A percentile compares a stretch with the other conserved stretches of the same genome.
Conservation (phyloP, 202 grass and related monocot genomes). For the Elaeis oleifera region DNA sequence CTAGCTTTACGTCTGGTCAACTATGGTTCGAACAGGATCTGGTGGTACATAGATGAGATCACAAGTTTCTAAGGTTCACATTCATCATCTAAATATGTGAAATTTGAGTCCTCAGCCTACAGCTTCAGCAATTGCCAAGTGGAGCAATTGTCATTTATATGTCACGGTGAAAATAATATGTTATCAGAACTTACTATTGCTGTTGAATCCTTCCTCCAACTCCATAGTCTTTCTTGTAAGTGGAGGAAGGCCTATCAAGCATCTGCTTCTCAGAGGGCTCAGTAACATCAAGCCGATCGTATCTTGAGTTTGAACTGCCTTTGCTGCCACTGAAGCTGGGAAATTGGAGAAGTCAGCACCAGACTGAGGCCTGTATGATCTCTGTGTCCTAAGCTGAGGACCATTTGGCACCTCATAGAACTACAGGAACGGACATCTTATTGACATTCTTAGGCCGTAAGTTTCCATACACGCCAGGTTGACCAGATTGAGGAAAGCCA, state of each 20-base stretch:
- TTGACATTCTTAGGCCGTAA: constrained; percentile 17
- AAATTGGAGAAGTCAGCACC: neutral
- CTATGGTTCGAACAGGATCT: no score
- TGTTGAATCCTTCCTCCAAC: constrained; percentile 20
- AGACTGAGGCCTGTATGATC: constrained; percentile 37
- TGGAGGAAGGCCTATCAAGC: constrained; percentile 28
- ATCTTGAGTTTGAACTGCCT: constrained; percentile 26
- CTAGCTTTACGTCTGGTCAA: no score
- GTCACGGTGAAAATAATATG: neutral
- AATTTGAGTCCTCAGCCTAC: no score
- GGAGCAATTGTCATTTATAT: no score
- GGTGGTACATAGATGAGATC: no score
- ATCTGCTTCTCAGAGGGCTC: constrained; percentile 30
- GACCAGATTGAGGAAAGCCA: constrained; percentile 14
- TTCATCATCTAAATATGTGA: no score
- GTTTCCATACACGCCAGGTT: constrained; percentile 24
- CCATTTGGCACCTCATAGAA: constrained; percentile 50
- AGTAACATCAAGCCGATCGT: constrained; percentile 24
- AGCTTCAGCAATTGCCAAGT: no score
- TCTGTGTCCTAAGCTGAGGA: constrained; percentile 30
- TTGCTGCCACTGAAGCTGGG: constrained; percentile 2
- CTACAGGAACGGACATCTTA: constrained; percentile 27
- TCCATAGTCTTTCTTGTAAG: constrained; percentile 41
- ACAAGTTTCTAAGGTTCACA: no score
- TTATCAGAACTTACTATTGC: constrained; percentile 24